Evolutionary conservation across 2,329 filamentous ascomycete genomes (phyloP), one percentile per base, ranked within the genome.

Genomic region (Parasarocladium wereldwijsianum): DNA sequence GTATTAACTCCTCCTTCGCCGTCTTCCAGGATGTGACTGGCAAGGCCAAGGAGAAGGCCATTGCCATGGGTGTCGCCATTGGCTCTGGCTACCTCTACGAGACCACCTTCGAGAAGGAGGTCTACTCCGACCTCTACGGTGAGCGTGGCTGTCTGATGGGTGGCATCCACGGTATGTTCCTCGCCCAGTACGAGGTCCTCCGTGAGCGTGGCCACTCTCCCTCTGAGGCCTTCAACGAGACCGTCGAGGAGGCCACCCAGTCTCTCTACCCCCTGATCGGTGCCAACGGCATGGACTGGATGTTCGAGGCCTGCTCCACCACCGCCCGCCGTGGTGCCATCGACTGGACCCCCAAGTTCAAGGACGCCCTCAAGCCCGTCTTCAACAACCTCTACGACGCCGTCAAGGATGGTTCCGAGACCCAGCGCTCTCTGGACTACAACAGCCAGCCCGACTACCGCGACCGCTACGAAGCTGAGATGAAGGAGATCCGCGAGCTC

Each of bases 151-250:
- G 90, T 77, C 70, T 98, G 52, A 98, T 98, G 90, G 90, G 90
- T 49, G 90, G 90, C 62, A 98, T 98, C 64, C 90, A 98, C 75
- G 90, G 90, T 58, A 98, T 98, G 90, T 98, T 98, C 82, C 84
- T 98, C 46, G 90, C 90, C 39, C 90, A 98, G 70, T 98, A 98
- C 74, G 90, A 98, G 74, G 90, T 98, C 45, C 86, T 98, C 62
- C 86, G 90, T 54, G 90, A 98, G 77, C 80, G 82, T 47, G 90
- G 90, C 62, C 90, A 98, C 78, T 81, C 72, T 63, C 90, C 90
- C 57, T 87, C 80, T 49, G 90, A 98, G 69, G 90, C 90, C 44
- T 98, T 98, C 80, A 98, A 98, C 76, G 90, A 98, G 84, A 98
- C 90, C 44, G 90, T 98, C 45, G 90, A 98, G 74, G 90, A 98